phyloP scores from a whole-genome alignment of 208 protist species.

The Crithidia bombi region DNA sequence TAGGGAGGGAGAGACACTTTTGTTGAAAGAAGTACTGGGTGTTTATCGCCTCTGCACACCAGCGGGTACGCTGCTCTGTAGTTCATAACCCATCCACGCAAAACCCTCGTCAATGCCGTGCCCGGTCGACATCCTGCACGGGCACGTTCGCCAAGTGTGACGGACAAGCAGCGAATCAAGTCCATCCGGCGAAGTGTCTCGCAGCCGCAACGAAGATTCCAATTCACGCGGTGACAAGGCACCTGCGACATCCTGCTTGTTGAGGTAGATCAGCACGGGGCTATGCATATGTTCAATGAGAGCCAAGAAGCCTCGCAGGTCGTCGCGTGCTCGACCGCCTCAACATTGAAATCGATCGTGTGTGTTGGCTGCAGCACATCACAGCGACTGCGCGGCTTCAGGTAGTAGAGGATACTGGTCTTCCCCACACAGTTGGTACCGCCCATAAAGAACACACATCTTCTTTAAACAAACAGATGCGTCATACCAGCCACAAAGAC shows the following conservation, averaged over 20 bases:
- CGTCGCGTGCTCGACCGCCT: neutral
- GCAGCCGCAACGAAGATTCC: neutral
- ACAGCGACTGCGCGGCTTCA: too few species aligned
- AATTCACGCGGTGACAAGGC: neutral
- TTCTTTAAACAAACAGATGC: too few species aligned
- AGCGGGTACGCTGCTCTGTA: too few species aligned
- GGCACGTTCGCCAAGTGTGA: neutral
- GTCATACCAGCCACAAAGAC: too few species aligned
- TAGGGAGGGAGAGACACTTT: too few species aligned
- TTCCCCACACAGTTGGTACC: too few species aligned
- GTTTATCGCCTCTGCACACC: too few species aligned
- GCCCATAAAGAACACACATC: too few species aligned
- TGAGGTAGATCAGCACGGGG: neutral
- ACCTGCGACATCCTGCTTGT: neutral
- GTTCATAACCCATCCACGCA: neutral
- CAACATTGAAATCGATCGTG: too few species aligned
- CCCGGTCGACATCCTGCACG: neutral
- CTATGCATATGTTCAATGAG: neutral
- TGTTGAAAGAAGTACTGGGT: too few species aligned
- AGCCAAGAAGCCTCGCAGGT: neutral
- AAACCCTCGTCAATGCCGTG: neutral
- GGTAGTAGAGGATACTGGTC: too few species aligned
- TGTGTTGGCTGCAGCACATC: too few species aligned
- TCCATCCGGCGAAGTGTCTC: neutral
- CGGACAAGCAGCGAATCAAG: neutral